These are phyloP conservation scores for Pythium aphanidermatum DNA, from an alignment of 352 stramenopile genomes.

Conservation along the genomic window DNA sequence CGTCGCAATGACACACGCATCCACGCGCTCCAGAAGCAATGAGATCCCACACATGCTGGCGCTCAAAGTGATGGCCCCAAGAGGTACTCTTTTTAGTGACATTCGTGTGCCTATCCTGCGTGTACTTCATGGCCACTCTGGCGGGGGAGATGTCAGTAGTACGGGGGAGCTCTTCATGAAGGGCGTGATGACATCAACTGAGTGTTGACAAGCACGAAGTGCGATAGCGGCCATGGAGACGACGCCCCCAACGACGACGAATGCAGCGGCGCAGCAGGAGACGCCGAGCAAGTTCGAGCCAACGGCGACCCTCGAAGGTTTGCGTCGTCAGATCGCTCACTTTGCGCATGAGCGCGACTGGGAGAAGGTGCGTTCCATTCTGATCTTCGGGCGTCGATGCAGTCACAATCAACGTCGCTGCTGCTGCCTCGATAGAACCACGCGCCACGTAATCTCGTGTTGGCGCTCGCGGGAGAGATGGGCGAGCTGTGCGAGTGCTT, in stretches of 20 bases:
- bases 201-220: no score
- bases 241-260: not conserved
- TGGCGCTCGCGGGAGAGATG: conserved; percentile 86
- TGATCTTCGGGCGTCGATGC: no score
- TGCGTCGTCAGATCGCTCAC: conserved; percentile 18
- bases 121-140: no score
- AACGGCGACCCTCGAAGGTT: conserved; percentile 19
- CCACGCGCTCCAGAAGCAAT: conserved; percentile 16
- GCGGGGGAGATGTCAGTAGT: no score
- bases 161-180: no score
- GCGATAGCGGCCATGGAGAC: not conserved
- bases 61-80: no score
- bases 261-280: not conserved
- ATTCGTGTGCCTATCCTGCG: no score
- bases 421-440: conserved; percentile 9
- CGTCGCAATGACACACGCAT: not conserved
- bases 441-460: conserved; percentile 69
- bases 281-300: conserved; percentile 7
- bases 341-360: conserved; percentile 27
- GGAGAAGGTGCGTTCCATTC: conserved; percentile 4
- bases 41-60: conserved; percentile 32
- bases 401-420: no score
- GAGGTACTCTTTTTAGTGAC: not conserved
- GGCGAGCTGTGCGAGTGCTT: conserved; percentile 90
- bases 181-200: no score